These are phyloP conservation scores for Cocos nucifera DNA, from an alignment of 176 grass and related monocot genomes.

Conservation along the genomic window DNA sequence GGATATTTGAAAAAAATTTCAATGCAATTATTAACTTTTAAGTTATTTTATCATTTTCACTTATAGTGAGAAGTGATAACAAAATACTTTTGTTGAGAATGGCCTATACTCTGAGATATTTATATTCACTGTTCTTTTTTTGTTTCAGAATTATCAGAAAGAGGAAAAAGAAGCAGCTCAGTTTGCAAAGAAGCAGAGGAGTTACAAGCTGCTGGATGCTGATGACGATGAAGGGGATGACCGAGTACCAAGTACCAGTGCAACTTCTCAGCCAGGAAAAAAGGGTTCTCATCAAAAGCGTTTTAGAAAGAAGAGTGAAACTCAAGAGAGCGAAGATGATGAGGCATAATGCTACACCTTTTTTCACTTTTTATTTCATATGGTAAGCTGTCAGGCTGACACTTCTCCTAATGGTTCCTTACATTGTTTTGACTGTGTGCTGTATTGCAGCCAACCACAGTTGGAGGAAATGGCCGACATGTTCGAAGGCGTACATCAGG, in stretches of 20 bases:
- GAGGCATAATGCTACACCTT: conserved; percentile 33
- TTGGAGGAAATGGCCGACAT: conserved; percentile 19
- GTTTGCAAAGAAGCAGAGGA: conserved; percentile 65
- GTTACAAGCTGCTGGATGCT: conserved; percentile 50
- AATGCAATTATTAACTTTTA: too few species aligned
- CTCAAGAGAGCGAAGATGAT: conserved; percentile 35
- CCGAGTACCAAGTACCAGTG: conserved; percentile 13
- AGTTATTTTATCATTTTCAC: too few species aligned
- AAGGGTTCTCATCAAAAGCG: conserved; percentile 40
- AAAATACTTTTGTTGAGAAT: too few species aligned
- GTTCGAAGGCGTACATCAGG: conserved; percentile 36
- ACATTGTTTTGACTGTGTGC: neutral
- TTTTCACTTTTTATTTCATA: conserved; percentile 2
- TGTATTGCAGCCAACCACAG: conserved; percentile 28
- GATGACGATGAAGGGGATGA: conserved; percentile 45
- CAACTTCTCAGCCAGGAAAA: conserved; percentile 16
- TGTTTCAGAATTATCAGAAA: conserved; percentile 57
- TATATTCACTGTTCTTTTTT: conserved; percentile 15
- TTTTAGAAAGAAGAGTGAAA: conserved; percentile 63
- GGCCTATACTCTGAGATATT: too few species aligned
- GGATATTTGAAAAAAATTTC: too few species aligned
- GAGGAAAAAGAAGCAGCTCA: conserved; percentile 64
- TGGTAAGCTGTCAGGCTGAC: conserved; percentile 9
- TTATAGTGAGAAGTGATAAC: too few species aligned
- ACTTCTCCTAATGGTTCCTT: conserved; percentile 1